Conservation (phyloP, 805 yeast species). For the Metschnikowia santaceciliae region DNA sequence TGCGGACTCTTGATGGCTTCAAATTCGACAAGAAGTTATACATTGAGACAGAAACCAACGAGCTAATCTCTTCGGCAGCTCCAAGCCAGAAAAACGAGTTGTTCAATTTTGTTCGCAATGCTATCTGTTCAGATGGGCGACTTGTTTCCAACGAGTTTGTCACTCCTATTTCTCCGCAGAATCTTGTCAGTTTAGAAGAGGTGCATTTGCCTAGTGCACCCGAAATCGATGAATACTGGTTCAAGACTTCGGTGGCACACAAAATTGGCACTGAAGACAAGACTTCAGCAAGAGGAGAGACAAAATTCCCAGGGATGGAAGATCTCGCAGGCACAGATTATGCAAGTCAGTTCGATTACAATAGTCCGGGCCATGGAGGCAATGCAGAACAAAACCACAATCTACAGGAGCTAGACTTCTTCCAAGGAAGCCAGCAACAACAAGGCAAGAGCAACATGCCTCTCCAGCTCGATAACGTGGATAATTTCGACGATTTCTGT, state of each 20-base stretch:
- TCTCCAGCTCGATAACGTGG: slow-evolving; percentile 5
- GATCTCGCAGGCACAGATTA: slow-evolving; percentile 27
- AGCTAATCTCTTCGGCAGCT: slow-evolving; percentile 18
- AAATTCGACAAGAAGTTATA: slow-evolving; percentile 34
- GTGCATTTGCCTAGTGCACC: slow-evolving; percentile 11
- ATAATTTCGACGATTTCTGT: slow-evolving; percentile 22
- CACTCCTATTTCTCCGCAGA: slow-evolving; percentile 31
- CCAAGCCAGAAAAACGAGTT: slow-evolving; percentile 18
- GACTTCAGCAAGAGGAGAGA: slow-evolving; percentile 18
- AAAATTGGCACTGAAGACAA: slow-evolving; percentile 19
- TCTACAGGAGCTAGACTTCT: slow-evolving; percentile 4
- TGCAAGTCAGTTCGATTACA: slow-evolving; percentile 25
- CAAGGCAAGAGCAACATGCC: slow-evolving; percentile 3
- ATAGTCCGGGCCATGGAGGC: slow-evolving; percentile 3
- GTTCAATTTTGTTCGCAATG: slow-evolving; percentile 28
- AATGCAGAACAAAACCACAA: slow-evolving; percentile 2
- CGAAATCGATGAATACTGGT: slow-evolving; percentile 29
- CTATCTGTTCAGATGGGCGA: slow-evolving; percentile 38
- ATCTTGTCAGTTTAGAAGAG: slow-evolving; percentile 20
- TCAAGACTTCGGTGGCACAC: slow-evolving; percentile 11
- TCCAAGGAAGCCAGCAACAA: slow-evolving; percentile 12
- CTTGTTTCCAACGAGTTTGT: slow-evolving; percentile 39
- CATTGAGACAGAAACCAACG: slow-evolving; percentile 22
- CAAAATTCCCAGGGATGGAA: slow-evolving; percentile 23
- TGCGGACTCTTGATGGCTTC: slow-evolving; percentile 44